Base-by-base conservation (phyloP, 768 basidiomycete genomes). In the Trametes elegans region DNA sequence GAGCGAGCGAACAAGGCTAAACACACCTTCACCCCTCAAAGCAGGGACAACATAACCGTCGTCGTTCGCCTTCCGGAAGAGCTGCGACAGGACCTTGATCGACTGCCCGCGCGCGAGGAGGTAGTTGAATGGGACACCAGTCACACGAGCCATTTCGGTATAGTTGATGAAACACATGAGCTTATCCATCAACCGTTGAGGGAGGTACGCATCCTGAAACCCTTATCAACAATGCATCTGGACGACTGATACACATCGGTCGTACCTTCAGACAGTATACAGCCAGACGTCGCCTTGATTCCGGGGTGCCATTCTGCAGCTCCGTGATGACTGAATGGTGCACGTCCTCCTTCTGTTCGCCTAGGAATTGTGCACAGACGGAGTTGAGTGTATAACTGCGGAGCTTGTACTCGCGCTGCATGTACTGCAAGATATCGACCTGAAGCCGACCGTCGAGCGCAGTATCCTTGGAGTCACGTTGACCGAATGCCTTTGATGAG, bases 131-230 rank as follows among this genome's bases (percentile, higher is more conserved):
- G 97, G 97, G 10, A 99, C 94, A n/a, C 97, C 97, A 0, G 97
- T 99, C 3, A 99, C 97, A 69, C 97, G 90, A n/a, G 97, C 81
- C 97, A 99, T 98, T 70, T 99, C 97, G 41, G 84, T 87, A 66
- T 97, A 98, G 70, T 99, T 99, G 70, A 99, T 87, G 65, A 99
- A 94, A 59, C 93, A 98, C 97, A 98, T 98, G 28, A 99, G 78
- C 70, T 98, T 99, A 71, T 98, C 97, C 70, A 99, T 80, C 34
- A 98, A 71, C 49, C 97, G 79, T 71, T 99, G 97, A 0, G 97
- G 97, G 23, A 99, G 84, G 69, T 99, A 99, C 3, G 97, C 96
- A 78, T 99, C 97, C 93, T 97, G 60, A 29, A 7, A 27, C 21
- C n/a, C n/a, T n/a, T n/a, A n/a, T n/a, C n/a, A n/a, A n/a, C n/a